Evolutionary conservation across 139 green algal species (phyloP), one percentile per base, ranked within the genome.

Genomic region (Chlorella sp.): DNA sequence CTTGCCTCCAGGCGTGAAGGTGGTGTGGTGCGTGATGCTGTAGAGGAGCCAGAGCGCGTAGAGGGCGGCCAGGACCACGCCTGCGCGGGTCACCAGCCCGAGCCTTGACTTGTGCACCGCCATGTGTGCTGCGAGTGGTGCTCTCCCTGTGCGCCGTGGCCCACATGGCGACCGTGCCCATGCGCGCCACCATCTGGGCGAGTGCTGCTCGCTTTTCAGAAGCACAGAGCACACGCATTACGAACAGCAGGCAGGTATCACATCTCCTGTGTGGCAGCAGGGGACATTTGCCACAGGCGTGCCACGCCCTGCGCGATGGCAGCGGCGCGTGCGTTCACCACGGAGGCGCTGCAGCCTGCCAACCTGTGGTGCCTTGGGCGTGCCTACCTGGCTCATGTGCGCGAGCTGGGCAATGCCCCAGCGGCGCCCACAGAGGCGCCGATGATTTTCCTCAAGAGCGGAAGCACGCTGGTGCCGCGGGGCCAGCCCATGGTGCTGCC

Each of bases 391-490:
- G 68, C 74, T n/a, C 74, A 79, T 31, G 62, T 50, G 0, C 65
- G 65, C 5, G 74, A 79, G 74, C 67, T 79, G 67, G 74, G 74
- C n/a, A 79, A 79, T 49, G 66, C 70, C n/a, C 31, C 62, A 5
- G 29, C n/a, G 24, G 61, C 61, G 22, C 74, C 74, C 5, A 67
- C 67, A 1, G 51, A 68, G 6, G 64, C 64, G 2, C 74, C 74
- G 22, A 79, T 79, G 74, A 79, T 79, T n/a, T 79, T 80, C 49
- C 69, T 80, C 3, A 80, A 80, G 62, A 62, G 67, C 1, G 68
- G 74, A 34, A 74, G 26, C 59, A 61, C 30, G 29, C 59, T 32
- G 17, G 10, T 70, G 22, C 35, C 59, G 27, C 67, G 49, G 0
- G 65, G 65, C 0, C 17, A 49, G 14, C 50, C 10, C 42, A 24